phyloP scores from a whole-genome alignment of 306 rosid species.

The Cajanus cajan region DNA sequence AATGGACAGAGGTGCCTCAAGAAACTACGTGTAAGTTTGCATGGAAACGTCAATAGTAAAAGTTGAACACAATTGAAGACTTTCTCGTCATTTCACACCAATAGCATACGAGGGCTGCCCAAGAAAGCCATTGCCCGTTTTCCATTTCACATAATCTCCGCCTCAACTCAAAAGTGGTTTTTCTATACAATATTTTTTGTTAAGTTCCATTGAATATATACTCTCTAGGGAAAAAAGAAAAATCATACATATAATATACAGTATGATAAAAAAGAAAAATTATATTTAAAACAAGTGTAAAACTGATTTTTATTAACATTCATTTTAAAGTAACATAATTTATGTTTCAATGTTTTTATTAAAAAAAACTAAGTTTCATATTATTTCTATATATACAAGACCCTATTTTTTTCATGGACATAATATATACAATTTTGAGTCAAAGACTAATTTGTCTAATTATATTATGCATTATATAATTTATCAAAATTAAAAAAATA shows the following conservation, averaged over 20 bases:
- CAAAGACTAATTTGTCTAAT: too few species aligned
- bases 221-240: neutral
- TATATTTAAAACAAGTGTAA: neutral
- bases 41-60: conserved; percentile 54
- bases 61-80: conserved; percentile 23
- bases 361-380: too few species aligned
- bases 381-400: too few species aligned
- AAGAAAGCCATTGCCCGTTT: conserved; percentile 27
- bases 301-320: too few species aligned
- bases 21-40: conserved; percentile 64
- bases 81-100: conserved; percentile 47
- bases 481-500: too few species aligned
- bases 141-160: neutral
- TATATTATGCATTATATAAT: too few species aligned
- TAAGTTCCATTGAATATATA: neutral
- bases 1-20: neutral
- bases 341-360: too few species aligned
- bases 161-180: conserved; percentile 6
- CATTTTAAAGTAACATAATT: too few species aligned
- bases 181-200: neutral
- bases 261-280: neutral
- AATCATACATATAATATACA: neutral
- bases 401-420: too few species aligned
- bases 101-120: conserved; percentile 8
- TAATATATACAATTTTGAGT: too few species aligned